Evolutionary conservation across 2,329 filamentous ascomycete genomes (phyloP).

Genomic region (Apiospora marii): DNA sequence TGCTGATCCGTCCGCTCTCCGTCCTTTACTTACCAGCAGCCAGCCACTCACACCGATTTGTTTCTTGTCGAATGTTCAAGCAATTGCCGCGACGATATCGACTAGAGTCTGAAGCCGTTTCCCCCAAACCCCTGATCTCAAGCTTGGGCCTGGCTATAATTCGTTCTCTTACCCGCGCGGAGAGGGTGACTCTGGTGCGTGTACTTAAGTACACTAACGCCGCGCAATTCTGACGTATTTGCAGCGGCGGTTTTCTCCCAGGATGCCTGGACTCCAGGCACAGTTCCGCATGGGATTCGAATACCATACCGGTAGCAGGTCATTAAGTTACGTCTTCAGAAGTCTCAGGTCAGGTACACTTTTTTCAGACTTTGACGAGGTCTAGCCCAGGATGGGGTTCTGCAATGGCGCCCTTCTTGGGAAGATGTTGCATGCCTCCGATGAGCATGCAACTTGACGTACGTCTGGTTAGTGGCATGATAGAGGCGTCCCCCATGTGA

Average conservation of each 20-base stretch:
- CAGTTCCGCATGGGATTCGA: background rate
- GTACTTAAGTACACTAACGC: background rate
- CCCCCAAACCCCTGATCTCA: background rate
- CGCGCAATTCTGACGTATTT: background rate
- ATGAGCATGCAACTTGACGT: conserved; percentile 20
- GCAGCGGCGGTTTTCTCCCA: background rate
- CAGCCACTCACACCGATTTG: background rate
- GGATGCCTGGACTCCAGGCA: conserved; percentile 4
- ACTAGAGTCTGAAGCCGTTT: background rate
- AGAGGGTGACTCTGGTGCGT: background rate
- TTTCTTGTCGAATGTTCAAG: background rate
- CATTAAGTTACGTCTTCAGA: conserved; percentile 1
- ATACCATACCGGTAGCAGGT: background rate
- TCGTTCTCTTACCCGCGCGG: background rate
- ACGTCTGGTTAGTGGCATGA: conserved; percentile 10
- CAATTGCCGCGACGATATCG: background rate
- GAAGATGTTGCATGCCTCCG: conserved; percentile 6
- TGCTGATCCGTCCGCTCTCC: conserved; percentile 1
- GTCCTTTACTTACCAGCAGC: background rate
- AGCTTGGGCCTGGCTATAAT: background rate
- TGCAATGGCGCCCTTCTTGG: conserved; percentile 1
- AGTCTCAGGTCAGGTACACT: background rate
- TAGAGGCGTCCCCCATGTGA: conserved; percentile 20
- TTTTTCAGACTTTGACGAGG: background rate
- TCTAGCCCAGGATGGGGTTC: background rate